phyloP scores from a whole-genome alignment of 495 filamentous ascomycete genomes.

The Podospora comata region DNA sequence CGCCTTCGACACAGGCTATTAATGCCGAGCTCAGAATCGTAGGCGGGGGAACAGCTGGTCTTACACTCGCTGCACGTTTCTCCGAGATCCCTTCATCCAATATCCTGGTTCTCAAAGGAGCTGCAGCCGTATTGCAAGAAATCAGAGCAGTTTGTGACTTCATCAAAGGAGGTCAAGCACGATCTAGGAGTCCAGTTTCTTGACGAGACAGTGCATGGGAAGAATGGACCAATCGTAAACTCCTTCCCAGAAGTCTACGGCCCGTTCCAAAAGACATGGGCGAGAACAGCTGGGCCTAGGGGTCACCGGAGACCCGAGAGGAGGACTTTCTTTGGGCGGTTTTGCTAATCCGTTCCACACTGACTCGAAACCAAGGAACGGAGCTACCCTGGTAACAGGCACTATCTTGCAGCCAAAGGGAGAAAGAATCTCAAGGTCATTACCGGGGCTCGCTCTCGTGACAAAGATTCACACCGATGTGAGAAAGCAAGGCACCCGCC shows the following conservation, averaged over 20 bases:
- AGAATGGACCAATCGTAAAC: background rate
- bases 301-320: slow-evolving; percentile 2
- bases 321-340: background rate
- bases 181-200: background rate
- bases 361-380: background rate
- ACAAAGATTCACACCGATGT: slow-evolving; percentile 24
- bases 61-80: slow-evolving; percentile 47
- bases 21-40: slow-evolving; percentile 22
- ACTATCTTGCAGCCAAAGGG: background rate
- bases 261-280: background rate
- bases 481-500: slow-evolving; percentile 18
- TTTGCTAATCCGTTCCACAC: background rate
- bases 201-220: background rate
- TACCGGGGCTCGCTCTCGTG: background rate
- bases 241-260: background rate
- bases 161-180: background rate
- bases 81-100: slow-evolving; percentile 39
- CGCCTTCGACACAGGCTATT: background rate
- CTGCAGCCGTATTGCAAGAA: slow-evolving; percentile 22
- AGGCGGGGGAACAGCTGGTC: slow-evolving; percentile 46
- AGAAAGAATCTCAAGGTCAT: background rate
- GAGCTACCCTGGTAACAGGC: background rate
- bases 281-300: background rate
- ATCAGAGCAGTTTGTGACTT: background rate
- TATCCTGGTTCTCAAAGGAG: slow-evolving; percentile 42